Evolutionary conservation across 495 filamentous ascomycete species (phyloP), one percentile per base, ranked within the genome.

Genomic region (Neurospora tetraspora): DNA sequence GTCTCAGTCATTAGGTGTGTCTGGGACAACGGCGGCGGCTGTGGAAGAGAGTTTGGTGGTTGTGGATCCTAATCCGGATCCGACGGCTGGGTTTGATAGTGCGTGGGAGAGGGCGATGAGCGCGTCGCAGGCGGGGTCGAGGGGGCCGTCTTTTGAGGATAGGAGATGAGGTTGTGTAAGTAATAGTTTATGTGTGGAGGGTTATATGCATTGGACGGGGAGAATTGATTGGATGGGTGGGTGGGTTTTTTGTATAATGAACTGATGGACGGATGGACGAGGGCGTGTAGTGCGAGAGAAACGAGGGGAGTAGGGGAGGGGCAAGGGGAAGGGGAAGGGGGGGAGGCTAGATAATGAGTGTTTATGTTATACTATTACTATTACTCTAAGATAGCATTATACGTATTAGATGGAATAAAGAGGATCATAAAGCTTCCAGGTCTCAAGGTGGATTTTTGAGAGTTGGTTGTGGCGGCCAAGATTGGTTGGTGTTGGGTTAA

Each of bases 41-140:
- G 74, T 69, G 11, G 81, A 86, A 31, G 81, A 82, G 71, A 87
- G 84, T 71, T 47, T 85, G 31, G 83, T 85, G 10, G 73, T 86
- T 42, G 78, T 86, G 27, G 85, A 83, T 18, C 83, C 82, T 5
- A 81, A 77, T 12, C 75, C 80, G 1, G 81, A 78, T 12, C 75
- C 80, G 42, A 80, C 84, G 69, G 81, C 80, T 47, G 84, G 83
- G 38, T 88, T 91, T 73, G 90, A 91, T 77, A 86, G 81, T 69
- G 89, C 89, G n/a, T 93, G 91, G 91, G 88, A 85, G 68, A 87
- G 85, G 75, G 89, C 90, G 9, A 80, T 74, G 65, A 38, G 36
- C 5, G 39, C 36, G 34, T 20, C 20, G 8, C 68, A 69, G 68
- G 31, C 39, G 5, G 68, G 53, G 6, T 65, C 53, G 14, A 65